These are phyloP conservation scores for Scutellaria baicalensis DNA, from an alignment of 257 asterid genomes.

Conservation along the genomic window DNA sequence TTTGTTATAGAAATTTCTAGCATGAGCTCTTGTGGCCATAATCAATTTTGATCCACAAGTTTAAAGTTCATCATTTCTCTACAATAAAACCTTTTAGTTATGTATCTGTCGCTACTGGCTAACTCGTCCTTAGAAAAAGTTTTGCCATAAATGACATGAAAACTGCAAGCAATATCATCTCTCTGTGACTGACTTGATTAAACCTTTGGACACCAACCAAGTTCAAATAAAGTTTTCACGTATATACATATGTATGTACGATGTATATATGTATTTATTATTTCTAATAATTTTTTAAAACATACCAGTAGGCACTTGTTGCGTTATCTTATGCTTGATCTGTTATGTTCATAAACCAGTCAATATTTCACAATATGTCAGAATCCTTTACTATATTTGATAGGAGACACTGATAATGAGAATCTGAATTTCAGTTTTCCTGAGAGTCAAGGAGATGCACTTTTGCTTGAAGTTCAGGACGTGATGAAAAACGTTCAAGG, in stretches of 20 bases:
- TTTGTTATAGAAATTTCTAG: neutral
- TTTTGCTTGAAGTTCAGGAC: constrained; percentile 80
- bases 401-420: constrained; percentile 6
- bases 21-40: neutral
- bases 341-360: neutral
- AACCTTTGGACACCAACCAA: neutral
- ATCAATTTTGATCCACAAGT: neutral
- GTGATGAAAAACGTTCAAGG: constrained; percentile 61
- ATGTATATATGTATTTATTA: too few species aligned
- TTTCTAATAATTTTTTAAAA: neutral
- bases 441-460: constrained; percentile 85
- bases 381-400: neutral
- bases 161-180: neutral
- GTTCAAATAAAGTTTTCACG: neutral
- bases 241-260: too few species aligned
- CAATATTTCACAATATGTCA: neutral
- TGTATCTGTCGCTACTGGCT: neutral
- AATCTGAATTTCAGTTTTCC: constrained; percentile 65
- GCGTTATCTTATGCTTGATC: neutral
- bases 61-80: neutral
- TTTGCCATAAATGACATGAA: neutral
- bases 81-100: neutral
- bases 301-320: neutral
- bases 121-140: neutral
- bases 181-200: neutral